These are phyloP conservation scores for Nicotiana undulata DNA, from an alignment of 257 asterid species.

Conservation along the genomic window DNA sequence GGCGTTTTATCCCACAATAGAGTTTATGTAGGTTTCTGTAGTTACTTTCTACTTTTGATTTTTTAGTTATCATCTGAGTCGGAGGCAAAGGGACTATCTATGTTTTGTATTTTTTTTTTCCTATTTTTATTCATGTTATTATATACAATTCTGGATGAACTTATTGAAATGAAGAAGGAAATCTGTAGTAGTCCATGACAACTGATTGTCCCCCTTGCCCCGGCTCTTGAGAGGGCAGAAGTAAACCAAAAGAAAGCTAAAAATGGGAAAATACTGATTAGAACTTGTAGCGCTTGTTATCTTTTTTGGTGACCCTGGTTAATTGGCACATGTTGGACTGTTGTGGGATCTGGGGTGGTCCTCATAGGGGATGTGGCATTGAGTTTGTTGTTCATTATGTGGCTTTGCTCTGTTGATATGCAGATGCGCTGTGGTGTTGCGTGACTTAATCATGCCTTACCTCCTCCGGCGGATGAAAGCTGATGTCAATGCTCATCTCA, in stretches of 20 bases:
- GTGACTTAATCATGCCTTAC: constrained; percentile 98
- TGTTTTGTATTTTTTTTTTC: background rate
- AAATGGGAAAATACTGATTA: background rate
- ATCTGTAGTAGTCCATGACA: background rate
- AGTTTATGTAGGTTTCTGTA: background rate
- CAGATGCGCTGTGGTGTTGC: constrained; percentile 97
- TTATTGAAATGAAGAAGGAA: background rate
- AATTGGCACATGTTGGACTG: background rate
- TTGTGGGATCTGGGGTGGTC: background rate
- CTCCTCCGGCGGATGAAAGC: constrained; percentile 97
- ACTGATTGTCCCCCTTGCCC: background rate
- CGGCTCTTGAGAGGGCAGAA: background rate
- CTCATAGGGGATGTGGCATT: background rate
- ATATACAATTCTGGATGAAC: background rate
- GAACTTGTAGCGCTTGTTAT: background rate
- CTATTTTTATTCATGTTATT: background rate
- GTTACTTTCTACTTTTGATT: background rate
- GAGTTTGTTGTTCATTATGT: background rate
- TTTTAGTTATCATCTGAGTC: background rate
- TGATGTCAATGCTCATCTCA: constrained; percentile 82
- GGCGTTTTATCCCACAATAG: constrained; percentile 6
- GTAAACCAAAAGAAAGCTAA: background rate
- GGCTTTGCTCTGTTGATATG: constrained; percentile 7
- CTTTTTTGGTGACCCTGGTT: background rate
- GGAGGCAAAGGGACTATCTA: background rate